Percentiles rank a stretch among this genome's conserved stretches.
Conservation (phyloP, 1,284 basidiomycete species). For the Fomitopsis betulina region DNA sequence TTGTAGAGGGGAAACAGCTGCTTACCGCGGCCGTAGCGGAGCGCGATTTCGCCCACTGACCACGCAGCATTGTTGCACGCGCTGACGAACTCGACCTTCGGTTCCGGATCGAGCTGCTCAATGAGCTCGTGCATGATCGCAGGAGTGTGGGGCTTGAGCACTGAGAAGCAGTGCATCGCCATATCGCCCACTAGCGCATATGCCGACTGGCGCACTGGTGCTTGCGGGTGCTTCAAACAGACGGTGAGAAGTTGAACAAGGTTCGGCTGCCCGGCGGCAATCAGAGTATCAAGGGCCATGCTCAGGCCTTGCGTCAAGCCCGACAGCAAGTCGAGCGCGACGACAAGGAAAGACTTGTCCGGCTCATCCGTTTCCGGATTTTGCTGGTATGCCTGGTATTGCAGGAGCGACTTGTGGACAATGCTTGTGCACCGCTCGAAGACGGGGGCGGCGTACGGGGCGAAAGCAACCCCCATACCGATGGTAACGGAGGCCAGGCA, state of each 20-base stretch:
- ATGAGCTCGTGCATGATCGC: slow-evolving; percentile 90
- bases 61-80: slow-evolving; percentile 99
- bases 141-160: slow-evolving; percentile 83
- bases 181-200: slow-evolving; percentile 97
- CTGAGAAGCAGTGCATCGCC: slow-evolving; percentile 90
- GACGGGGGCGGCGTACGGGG: slow-evolving; percentile 86
- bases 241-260: slow-evolving; percentile 77
- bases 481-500: slow-evolving; percentile 98
- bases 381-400: slow-evolving; percentile 81
- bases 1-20: slow-evolving; percentile 2
- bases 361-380: slow-evolving; percentile 89
- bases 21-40: slow-evolving; percentile 77
- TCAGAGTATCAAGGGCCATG: slow-evolving; percentile 68
- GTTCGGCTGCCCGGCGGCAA: slow-evolving; percentile 66
- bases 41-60: slow-evolving; percentile 96
- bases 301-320: slow-evolving; percentile 95
- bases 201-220: slow-evolving; percentile 93
- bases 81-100: slow-evolving; percentile 88
- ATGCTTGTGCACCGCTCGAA: slow-evolving; percentile 91
- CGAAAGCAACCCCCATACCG: slow-evolving; percentile 90
- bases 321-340: slow-evolving; percentile 92
- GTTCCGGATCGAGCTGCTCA: slow-evolving; percentile 86
- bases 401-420: slow-evolving; percentile 76
- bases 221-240: slow-evolving; percentile 92
- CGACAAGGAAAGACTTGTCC: slow-evolving; percentile 94